Evolutionary conservation across 2,329 filamentous ascomycete species (phyloP), one percentile per base, ranked within the genome.

Genomic region (Aspergillus unguis): DNA sequence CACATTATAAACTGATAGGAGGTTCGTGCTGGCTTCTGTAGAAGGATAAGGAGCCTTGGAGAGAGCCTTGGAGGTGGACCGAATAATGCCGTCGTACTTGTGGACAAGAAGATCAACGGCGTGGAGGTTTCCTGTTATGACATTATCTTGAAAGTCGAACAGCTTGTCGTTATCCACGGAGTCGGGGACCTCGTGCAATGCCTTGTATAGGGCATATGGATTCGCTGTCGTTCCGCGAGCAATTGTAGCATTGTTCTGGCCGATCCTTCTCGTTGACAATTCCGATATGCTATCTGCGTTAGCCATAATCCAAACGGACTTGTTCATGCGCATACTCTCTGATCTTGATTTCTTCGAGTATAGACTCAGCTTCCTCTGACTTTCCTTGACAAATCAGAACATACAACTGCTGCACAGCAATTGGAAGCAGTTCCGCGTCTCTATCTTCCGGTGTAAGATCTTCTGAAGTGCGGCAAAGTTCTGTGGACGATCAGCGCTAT

Each of bases 1-100:
- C 9, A 90, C 90, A 62, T 88, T 85, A 56, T 86, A 76, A 5
- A 84, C 82, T 2, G 84, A 83, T 3, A 85, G 71, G 26, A 79
- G 75, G 58, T 83, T 84, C 46, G 77, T 70, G 51, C 73, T 72
- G 26, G 80, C 66, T 26, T 78, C 77, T 3, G 76, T 70, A 2
- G 80, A 80, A 7, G 80, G 76, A 28, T 68, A 73, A 7, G 77
- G 65, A 25, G 77, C 72, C 48, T 75, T 71, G 33, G 75, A 71
- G 35, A 83, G 74, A 23, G 71, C 71, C 56, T 77, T 78, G 23
- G 72, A 68, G 9, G 81, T 84, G 2, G 81, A 82, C 23, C 74
- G 74, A 50, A 77, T 78, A n/a, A 84, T 78, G 5, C 82, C 84
- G 40, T 76, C 74, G 43, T 78, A 82, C 65, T 86, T 86, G 53